A percentile compares a stretch with the other conserved stretches of the same genome.
Evolutionary conservation across 1,139 yeast genomes (phyloP).

Genomic region (Taphrina sp.): DNA sequence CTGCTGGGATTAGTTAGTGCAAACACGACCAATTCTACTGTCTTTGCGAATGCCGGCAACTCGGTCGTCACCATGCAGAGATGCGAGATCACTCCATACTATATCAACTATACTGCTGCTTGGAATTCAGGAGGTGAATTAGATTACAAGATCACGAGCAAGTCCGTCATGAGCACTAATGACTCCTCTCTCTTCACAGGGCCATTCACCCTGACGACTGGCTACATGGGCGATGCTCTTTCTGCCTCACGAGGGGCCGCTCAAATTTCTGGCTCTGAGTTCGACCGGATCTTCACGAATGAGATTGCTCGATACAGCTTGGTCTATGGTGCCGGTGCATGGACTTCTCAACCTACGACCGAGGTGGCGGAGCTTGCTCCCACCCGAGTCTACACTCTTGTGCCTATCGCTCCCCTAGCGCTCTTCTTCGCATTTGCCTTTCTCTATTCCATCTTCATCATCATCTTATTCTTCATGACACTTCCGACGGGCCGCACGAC

Average conservation of each 20-base stretch:
- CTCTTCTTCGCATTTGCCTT: slow-evolving; percentile 6
- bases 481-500: background rate
- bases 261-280: background rate
- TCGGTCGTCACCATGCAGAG: background rate
- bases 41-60: background rate
- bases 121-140: background rate
- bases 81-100: background rate
- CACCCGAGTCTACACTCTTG: background rate
- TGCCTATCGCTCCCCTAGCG: slow-evolving; percentile 2
- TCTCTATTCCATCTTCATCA: slow-evolving; percentile 4
- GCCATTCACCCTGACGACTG: background rate
- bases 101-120: slow-evolving; percentile 1
- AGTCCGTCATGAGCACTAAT: slow-evolving; percentile 1
- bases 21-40: background rate
- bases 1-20: background rate
- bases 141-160: background rate
- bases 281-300: background rate
- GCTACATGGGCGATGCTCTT: slow-evolving; percentile 1
- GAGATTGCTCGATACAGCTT: background rate
- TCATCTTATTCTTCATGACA: slow-evolving; percentile 1
- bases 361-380: background rate
- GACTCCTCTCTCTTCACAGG: background rate
- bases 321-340: slow-evolving; percentile 7
- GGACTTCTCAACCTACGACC: background rate
- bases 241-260: slow-evolving; percentile 6